Evolutionary conservation across 805 yeast genomes (phyloP).

Genomic region (Cyberlindnera mississippiensis): DNA sequence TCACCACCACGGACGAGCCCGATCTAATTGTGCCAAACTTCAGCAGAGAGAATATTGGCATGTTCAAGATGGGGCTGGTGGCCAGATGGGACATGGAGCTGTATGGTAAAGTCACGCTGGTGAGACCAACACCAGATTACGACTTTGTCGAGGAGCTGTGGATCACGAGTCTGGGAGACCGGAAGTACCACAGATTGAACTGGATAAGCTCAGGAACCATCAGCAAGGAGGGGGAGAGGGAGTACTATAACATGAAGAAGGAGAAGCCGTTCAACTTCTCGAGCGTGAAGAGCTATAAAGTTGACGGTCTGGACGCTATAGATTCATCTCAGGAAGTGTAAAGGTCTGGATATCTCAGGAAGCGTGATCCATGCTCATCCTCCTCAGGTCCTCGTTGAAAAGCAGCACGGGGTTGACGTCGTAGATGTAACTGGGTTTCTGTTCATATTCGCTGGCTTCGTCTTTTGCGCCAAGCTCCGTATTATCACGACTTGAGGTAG

Average conservation of each 20-base stretch:
- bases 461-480: not conserved
- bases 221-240: constrained; percentile 52
- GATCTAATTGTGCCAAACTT: constrained; percentile 56
- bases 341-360: too few relatives aligned
- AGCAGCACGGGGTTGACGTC: constrained; percentile 3
- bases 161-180: constrained; percentile 56
- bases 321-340: too few relatives aligned
- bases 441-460: too few relatives aligned
- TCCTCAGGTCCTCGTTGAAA: constrained; percentile 1
- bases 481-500: too few relatives aligned
- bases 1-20: constrained; percentile 74
- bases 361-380: constrained; percentile 9
- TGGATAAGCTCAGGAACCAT: constrained; percentile 66
- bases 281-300: constrained; percentile 49
- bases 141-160: constrained; percentile 59
- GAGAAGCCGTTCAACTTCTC: constrained; percentile 81
- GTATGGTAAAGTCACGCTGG: constrained; percentile 49
- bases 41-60: constrained; percentile 31
- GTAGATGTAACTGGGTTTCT: too few relatives aligned
- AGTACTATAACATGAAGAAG: constrained; percentile 54
- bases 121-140: constrained; percentile 59
- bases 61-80: constrained; percentile 30
- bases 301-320: too few relatives aligned
- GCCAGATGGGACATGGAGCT: constrained; percentile 45
- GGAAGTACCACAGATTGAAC: constrained; percentile 62